A percentile compares a stretch with the other conserved stretches of the same genome.
These are phyloP conservation scores for Eragrostis nindensis DNA, from an alignment of 176 grass and related monocot genomes.

Conservation along the genomic window DNA sequence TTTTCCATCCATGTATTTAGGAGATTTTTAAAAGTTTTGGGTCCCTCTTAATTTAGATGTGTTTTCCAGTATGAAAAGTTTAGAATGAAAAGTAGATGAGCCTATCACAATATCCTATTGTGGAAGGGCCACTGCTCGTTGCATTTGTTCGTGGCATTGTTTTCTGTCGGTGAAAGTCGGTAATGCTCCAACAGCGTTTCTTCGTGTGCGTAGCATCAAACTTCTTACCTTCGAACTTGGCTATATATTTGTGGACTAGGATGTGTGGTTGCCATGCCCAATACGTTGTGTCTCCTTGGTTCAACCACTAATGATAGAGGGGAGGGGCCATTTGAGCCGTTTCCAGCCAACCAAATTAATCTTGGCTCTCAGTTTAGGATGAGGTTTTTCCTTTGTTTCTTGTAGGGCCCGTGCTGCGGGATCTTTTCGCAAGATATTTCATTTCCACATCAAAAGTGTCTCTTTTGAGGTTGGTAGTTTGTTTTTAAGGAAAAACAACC, in stretches of 20 bases:
- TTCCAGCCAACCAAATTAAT: conserved; percentile 54
- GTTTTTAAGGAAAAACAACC: background rate
- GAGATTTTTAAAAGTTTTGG: background rate
- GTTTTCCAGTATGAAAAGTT: background rate
- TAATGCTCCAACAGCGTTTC: background rate
- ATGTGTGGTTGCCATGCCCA: conserved; percentile 43
- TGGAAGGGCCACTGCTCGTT: background rate
- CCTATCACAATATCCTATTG: background rate
- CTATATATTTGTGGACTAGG: background rate
- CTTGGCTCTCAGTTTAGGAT: conserved; percentile 38
- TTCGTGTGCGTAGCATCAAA: background rate
- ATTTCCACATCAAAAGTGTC: conserved; percentile 18
- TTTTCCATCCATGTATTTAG: background rate
- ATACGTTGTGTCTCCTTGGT: conserved; percentile 52
- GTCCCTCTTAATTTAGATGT: background rate
- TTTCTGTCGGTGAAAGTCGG: background rate
- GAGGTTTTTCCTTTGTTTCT: conserved; percentile 31
- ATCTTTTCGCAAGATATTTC: conserved; percentile 55
- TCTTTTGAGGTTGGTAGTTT: conserved; percentile 13
- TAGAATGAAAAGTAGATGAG: background rate
- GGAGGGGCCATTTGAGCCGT: conserved; percentile 37
- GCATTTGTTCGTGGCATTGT: background rate
- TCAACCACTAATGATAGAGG: conserved; percentile 63
- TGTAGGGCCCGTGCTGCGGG: background rate
- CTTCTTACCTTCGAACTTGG: conserved; percentile 4